Evolutionary conservation across 306 rosid genomes (phyloP).

Genomic region (Trifolium dubium): DNA sequence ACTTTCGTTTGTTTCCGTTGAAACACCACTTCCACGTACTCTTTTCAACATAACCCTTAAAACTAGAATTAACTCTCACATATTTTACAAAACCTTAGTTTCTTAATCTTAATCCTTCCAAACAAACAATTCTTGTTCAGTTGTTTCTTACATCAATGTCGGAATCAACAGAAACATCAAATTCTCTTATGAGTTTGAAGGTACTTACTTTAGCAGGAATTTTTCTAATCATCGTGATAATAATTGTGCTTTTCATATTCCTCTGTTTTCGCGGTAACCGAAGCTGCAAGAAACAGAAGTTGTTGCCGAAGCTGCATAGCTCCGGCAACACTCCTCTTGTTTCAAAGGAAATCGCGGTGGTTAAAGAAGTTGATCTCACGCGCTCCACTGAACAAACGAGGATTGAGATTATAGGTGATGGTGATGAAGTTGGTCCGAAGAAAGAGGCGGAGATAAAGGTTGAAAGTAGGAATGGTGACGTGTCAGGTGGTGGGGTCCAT

Average conservation of each 20-base stretch:
- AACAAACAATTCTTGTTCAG: background rate
- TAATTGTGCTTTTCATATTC: constrained; percentile 51
- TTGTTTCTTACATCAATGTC: constrained; percentile 49
- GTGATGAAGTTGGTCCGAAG: constrained; percentile 30
- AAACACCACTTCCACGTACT: constrained; percentile 50
- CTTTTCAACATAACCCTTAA: background rate
- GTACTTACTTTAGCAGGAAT: constrained; percentile 59
- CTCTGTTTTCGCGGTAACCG: constrained; percentile 59
- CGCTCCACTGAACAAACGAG: constrained; percentile 32
- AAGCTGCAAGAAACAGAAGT: constrained; percentile 44
- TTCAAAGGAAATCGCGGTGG: constrained; percentile 78
- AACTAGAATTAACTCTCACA: constrained; percentile 13
- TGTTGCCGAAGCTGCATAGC: constrained; percentile 62
- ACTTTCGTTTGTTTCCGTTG: constrained; percentile 55
- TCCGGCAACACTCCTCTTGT: constrained; percentile 81
- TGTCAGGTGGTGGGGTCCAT: constrained; percentile 52
- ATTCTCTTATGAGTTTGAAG: constrained; percentile 50
- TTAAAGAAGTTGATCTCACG: constrained; percentile 52
- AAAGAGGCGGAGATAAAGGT: constrained; percentile 42
- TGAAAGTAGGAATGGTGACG: constrained; percentile 54
- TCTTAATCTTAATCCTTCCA: no score
- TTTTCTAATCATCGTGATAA: constrained; percentile 43
- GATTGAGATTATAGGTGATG: constrained; percentile 42
- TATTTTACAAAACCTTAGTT: constrained; percentile 16
- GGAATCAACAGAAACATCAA: constrained; percentile 44